Evolutionary conservation across 2,329 filamentous ascomycete species (phyloP).

Genomic region (Calonectria pseudoreteaudii): DNA sequence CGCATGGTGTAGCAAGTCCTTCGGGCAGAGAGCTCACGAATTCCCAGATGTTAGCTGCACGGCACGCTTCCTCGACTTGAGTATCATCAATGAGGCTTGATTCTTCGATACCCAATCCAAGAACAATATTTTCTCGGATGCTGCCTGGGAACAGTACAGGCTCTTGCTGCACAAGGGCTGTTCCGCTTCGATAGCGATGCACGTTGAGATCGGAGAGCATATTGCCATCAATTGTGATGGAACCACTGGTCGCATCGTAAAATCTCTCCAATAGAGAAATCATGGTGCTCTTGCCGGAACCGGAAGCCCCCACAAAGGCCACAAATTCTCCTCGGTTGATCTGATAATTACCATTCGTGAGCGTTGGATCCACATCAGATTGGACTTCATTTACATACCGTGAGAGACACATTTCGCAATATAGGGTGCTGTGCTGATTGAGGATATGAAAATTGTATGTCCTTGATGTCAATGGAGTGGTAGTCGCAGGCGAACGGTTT

Average conservation of each 20-base stretch:
- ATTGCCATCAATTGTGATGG: neutral
- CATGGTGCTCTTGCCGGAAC: slow-evolving; percentile 4
- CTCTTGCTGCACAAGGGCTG: slow-evolving; percentile 22
- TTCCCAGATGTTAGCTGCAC: slow-evolving; percentile 22
- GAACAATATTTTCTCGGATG: slow-evolving; percentile 18
- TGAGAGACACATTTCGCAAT: slow-evolving; percentile 19
- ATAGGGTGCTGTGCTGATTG: slow-evolving; percentile 20
- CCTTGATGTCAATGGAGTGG: slow-evolving; percentile 54
- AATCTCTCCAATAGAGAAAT: slow-evolving; percentile 5
- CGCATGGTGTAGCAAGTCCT: slow-evolving; percentile 13
- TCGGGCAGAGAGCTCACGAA: slow-evolving; percentile 18
- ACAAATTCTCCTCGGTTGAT: neutral
- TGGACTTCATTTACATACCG: slow-evolving; percentile 16
- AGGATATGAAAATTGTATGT: slow-evolving; percentile 54
- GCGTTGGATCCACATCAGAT: neutral
- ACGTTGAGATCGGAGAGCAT: neutral
- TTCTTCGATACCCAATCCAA: neutral
- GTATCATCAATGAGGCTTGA: neutral
- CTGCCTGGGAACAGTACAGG: slow-evolving; percentile 15
- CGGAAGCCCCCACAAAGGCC: neutral
- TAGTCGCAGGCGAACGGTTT: slow-evolving; percentile 16
- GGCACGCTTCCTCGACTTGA: slow-evolving; percentile 7
- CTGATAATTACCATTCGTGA: neutral
- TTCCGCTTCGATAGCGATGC: neutral
- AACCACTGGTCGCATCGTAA: slow-evolving; percentile 1